phyloP scores from a whole-genome alignment of 192 early-diverging fungal genomes.

The Coemansia sp. region DNA sequence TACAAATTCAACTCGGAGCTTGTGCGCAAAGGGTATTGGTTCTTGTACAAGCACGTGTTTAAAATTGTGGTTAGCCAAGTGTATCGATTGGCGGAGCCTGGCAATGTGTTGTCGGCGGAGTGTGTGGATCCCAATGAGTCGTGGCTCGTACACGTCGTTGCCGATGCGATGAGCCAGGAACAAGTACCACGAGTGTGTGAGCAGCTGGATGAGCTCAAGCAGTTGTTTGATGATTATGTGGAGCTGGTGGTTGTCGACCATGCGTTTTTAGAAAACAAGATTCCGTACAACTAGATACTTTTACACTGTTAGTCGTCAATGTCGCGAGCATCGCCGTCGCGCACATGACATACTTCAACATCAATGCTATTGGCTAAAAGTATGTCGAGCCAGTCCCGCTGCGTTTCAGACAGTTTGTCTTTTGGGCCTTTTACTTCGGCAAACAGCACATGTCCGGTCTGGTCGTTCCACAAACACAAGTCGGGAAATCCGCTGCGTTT shows the following conservation, averaged over 20 bases:
- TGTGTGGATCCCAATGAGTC: conserved; percentile 50
- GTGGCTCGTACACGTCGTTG: conserved; percentile 65
- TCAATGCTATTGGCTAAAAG: conserved; percentile 54
- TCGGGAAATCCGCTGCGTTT: conserved; percentile 70
- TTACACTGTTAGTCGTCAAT: neutral
- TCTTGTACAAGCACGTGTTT: conserved; percentile 58
- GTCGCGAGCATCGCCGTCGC: conserved; percentile 36
- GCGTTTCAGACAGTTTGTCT: conserved; percentile 67
- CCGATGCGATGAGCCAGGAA: conserved; percentile 56
- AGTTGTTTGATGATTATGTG: conserved; percentile 56
- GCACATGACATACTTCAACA: conserved; percentile 66
- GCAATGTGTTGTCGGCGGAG: conserved; percentile 53
- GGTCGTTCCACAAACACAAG: conserved; percentile 67
- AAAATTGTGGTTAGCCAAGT: conserved; percentile 64
- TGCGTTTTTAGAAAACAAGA: conserved; percentile 49
- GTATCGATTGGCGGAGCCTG: conserved; percentile 52
- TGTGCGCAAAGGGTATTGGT: conserved; percentile 62
- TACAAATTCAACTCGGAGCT: conserved; percentile 73
- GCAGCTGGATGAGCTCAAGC: conserved; percentile 56
- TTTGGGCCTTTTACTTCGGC: conserved; percentile 72
- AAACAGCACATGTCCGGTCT: conserved; percentile 57
- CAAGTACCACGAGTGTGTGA: conserved; percentile 48
- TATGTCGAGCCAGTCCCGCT: conserved; percentile 71
- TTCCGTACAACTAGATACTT: conserved; percentile 30
- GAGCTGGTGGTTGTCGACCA: conserved; percentile 58